Base-by-base conservation (phyloP, 2,329 filamentous ascomycete species). In the Pyrenophora tritici-repentis region DNA sequence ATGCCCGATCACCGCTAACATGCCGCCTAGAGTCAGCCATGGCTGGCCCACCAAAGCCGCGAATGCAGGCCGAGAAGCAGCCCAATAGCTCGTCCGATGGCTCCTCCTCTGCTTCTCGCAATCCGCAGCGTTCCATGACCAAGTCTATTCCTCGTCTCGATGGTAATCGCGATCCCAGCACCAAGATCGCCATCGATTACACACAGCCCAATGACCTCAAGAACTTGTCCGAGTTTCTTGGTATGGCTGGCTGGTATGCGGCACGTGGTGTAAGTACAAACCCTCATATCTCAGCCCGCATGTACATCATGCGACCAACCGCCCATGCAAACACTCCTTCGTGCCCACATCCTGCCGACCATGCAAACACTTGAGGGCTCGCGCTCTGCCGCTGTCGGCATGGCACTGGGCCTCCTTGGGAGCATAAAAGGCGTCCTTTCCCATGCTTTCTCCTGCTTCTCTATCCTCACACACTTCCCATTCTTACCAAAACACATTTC, bases 261-360 rank as follows among this genome's bases (percentile, higher is more conserved):
- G 69, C 70, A 52, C 71, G 70, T 52, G 72, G 72, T 53, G 71
- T 74, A 72, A 68, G 68, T 70, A 51, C 55, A 66, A 60, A 58
- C 53, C 31, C 43, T 36, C 29, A 37, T 29, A 8, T 54, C 32
- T 29, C 36, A 50, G 35, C 35, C 49, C 20, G 37, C 52, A 44
- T 43, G 39, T 47, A 33, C 47, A 50, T 52, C 47, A 50, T 53
- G 44, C 47, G 45, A 40, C 42, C 42, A 39, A 32, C 16, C 14
- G 24, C 35, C 24, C 32, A 40, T 37, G 33, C 42, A 44, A 41
- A 49, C 49, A 39, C 31, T 34, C 12, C 16, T 34, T 36, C 34
- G 14, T 16, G 34, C 20, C 38, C 22, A 29, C 45, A 35, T 32
- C 34, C 9, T 29, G 42, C 35, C 32, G n/a, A 26, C 14, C 31